Evolutionary conservation across 2,329 filamentous ascomycete genomes (phyloP).

Genomic region (Aciculosporium take): DNA sequence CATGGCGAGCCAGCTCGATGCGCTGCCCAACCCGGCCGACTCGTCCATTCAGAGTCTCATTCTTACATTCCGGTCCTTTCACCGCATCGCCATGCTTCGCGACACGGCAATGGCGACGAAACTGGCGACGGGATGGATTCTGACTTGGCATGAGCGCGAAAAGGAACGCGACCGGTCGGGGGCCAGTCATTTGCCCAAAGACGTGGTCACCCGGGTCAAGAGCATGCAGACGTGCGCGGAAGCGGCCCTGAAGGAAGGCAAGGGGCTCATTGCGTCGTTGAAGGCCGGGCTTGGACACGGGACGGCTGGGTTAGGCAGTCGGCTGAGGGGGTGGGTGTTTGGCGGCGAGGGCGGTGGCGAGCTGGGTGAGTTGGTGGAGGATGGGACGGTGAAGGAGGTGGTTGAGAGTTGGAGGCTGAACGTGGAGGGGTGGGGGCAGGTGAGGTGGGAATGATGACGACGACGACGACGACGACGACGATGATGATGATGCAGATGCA

Average conservation of each 20-base stretch:
- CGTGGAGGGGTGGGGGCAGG: constrained; percentile 20
- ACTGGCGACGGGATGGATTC: constrained; percentile 19
- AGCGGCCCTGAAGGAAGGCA: constrained; percentile 19
- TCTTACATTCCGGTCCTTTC: constrained; percentile 19
- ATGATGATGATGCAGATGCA: too few species aligned
- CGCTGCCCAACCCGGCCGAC: constrained; percentile 6
- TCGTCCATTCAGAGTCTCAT: constrained; percentile 10
- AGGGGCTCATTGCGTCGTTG: constrained; percentile 14
- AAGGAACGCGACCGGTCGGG: constrained; percentile 26
- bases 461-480: neutral
- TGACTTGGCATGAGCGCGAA: constrained; percentile 22
- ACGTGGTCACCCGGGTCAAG: constrained; percentile 21
- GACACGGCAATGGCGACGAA: constrained; percentile 23
- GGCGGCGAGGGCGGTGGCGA: constrained; percentile 10
- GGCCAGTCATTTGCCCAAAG: constrained; percentile 23
- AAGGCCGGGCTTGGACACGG: constrained; percentile 15
- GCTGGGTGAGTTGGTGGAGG: constrained; percentile 13
- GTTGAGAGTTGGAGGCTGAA: constrained; percentile 22
- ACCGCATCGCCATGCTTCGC: constrained; percentile 22
- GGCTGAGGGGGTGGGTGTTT: constrained; percentile 17
- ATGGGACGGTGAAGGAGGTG: constrained; percentile 13
- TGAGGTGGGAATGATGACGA: constrained; percentile 17
- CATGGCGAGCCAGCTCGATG: constrained; percentile 14
- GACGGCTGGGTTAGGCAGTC: constrained; percentile 14
- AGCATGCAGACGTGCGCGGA: constrained; percentile 17